Base-by-base conservation (phyloP, 768 basidiomycete genomes). In the Crucibulum laeve region DNA sequence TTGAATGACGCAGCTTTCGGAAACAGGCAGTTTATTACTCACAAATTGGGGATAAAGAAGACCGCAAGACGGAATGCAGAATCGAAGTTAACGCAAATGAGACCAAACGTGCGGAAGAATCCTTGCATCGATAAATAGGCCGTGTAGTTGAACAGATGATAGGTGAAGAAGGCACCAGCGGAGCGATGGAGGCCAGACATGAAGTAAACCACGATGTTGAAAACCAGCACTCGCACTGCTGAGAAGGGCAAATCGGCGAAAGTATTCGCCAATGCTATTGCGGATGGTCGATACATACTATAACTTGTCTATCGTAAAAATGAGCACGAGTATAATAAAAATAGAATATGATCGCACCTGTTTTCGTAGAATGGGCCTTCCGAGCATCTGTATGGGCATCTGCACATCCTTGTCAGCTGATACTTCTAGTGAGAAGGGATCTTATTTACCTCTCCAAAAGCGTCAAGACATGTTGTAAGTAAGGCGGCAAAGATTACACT, bases 21-120 rank as follows among this genome's bases (percentile, higher is more conserved):
- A 43, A 34, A 30, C 18, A 42, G n/a, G 19, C n/a, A n/a, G n/a
- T n/a, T n/a, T 4, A 33, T 4, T 8, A 59, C 70, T 54, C 26
- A 73, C 72, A 91, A 79, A 57, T 84, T 84, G 3, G 88, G 83
- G 45, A 90, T 72, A 67, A 90, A 82, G 68, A 90, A 77, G 32
- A 70, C 76, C 24, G 73, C 77, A 22, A 79, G 68, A 45, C 67
- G 67, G 61, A 75, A 72, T 1, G 74, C 73, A 1, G 67, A 52
- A 47, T 74, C 65, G 47, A 73, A 73, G 45, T 67, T 71, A 32
- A 65, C 67, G 54, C 71, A 73, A 13, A 76, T 54, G 15, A 74
- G 58, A 23, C 84, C 85, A 45, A 87, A 75, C 0, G 80, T 80
- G 30, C 89, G 69, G 79, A 93, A 95, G 71, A 92, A 88, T 0